Conservation (phyloP, 1,139 yeast species). For the Yamadazyma spencermartinsiae region DNA sequence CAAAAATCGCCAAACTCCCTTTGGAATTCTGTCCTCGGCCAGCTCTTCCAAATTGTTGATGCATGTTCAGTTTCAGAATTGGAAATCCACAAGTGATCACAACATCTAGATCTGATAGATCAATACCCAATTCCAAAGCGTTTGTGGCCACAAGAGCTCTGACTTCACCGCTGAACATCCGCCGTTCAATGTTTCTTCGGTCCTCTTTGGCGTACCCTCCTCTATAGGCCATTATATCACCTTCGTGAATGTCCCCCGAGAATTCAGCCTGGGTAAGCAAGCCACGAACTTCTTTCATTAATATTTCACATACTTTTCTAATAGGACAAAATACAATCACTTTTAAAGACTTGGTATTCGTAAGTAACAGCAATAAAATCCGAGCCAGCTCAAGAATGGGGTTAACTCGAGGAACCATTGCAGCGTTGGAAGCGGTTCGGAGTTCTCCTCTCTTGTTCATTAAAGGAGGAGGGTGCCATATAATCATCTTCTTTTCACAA, state of each 20-base stretch:
- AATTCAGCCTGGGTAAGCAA: constrained; percentile 28
- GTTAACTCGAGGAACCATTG: constrained; percentile 55
- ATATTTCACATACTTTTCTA: constrained; percentile 78
- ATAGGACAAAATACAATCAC: constrained; percentile 90
- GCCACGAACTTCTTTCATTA: constrained; percentile 77
- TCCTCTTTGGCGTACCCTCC: constrained; percentile 92
- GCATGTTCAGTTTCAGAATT: constrained; percentile 75
- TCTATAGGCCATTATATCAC: constrained; percentile 85
- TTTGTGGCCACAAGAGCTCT: constrained; percentile 91
- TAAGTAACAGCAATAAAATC: constrained; percentile 60
- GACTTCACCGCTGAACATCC: constrained; percentile 84
- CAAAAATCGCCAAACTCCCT: constrained; percentile 67
- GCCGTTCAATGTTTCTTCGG: constrained; percentile 80
- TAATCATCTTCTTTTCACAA: constrained; percentile 69
- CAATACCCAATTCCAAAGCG: constrained; percentile 93
- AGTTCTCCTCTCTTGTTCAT: constrained; percentile 58
- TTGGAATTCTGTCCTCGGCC: constrained; percentile 78
- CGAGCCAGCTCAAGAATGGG: constrained; percentile 77
- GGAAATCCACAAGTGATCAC: constrained; percentile 95
- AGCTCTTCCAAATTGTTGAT: constrained; percentile 96
- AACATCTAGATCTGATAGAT: constrained; percentile 88
- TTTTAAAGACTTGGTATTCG: constrained; percentile 53
- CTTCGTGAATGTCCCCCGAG: constrained; percentile 39
- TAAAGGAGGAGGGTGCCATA: constrained; percentile 80
- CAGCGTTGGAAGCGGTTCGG: constrained; percentile 16